Evolutionary conservation across 148 eudicot species (phyloP).

Genomic region (Rhododendron henanense): DNA sequence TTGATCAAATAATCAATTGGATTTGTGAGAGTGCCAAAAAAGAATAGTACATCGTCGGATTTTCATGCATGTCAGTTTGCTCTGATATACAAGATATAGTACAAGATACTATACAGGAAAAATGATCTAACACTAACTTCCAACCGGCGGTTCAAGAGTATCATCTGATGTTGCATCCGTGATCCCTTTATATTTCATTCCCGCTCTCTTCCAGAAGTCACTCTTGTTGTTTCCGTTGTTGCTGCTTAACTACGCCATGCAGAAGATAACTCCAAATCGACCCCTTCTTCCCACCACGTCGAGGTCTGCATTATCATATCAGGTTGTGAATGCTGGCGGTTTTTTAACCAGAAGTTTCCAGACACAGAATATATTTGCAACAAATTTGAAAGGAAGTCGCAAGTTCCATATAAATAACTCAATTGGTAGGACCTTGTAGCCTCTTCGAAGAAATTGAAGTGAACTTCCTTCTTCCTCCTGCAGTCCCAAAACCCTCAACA

Average conservation of each 20-base stretch:
- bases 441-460: constrained; percentile 86
- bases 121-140: background rate
- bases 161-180: background rate
- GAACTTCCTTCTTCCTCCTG: constrained; percentile 97
- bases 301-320: constrained; percentile 36
- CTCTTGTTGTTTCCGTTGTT: constrained; percentile 6
- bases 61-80: background rate
- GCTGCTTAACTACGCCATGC: constrained; percentile 57
- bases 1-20: background rate
- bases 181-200: background rate
- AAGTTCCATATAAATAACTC: background rate
- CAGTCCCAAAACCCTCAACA: constrained; percentile 91
- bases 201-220: background rate
- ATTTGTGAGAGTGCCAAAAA: background rate
- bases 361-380: background rate
- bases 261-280: constrained; percentile 50
- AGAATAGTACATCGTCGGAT: background rate
- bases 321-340: background rate
- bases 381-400: background rate
- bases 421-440: constrained; percentile 62
- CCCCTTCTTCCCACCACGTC: constrained; percentile 74
- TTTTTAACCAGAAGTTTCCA: background rate
- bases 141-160: background rate
- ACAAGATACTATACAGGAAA: background rate
- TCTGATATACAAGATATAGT: background rate